These are phyloP conservation scores for Cutaneotrichosporon sp. DNA, from an alignment of 1,284 basidiomycete species.

Conservation along the genomic window DNA sequence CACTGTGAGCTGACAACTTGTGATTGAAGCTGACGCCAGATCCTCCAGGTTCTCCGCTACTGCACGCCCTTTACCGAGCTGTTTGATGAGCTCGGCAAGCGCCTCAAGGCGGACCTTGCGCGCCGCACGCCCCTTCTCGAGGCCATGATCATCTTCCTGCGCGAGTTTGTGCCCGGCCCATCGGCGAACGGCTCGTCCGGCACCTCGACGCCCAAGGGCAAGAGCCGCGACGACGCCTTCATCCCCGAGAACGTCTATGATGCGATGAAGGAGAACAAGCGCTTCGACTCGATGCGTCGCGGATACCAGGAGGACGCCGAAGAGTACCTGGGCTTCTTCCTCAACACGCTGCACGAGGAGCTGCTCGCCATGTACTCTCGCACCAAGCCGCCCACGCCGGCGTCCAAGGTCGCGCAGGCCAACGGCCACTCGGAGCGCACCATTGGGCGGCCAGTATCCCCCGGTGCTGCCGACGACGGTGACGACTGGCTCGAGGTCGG, in stretches of 20 bases:
- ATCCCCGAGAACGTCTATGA: conserved; percentile 89
- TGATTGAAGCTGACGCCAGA: conserved; percentile 41
- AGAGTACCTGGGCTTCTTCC: conserved; percentile 96
- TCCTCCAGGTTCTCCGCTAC: conserved; percentile 87
- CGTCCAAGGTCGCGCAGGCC: conserved; percentile 23
- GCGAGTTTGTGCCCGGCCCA: conserved; percentile 62
- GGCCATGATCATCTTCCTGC: conserved; percentile 77
- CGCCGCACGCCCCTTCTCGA: conserved; percentile 75
- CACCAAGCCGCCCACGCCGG: conserved; percentile 35
- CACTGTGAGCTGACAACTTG: conserved; percentile 57
- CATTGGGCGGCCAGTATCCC: conserved; percentile 50
- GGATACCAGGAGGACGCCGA: conserved; percentile 98
- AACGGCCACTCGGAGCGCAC: conserved; percentile 40
- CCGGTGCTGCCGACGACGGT: conserved; percentile 41
- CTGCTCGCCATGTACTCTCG: conserved; percentile 64
- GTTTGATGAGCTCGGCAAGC: conserved; percentile 69
- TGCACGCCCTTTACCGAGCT: conserved; percentile 81
- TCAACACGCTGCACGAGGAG: conserved; percentile 95
- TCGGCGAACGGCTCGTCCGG: conserved; percentile 24
- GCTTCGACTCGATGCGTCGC: conserved; percentile 90
- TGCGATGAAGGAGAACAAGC: conserved; percentile 91
- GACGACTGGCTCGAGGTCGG: conserved; percentile 87
- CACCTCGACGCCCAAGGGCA: conserved; percentile 31
- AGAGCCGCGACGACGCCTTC: conserved; percentile 63
- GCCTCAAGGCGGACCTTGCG: conserved; percentile 57